phyloP scores from a whole-genome alignment of 352 stramenopile species.

The Blastocystis sp. region DNA sequence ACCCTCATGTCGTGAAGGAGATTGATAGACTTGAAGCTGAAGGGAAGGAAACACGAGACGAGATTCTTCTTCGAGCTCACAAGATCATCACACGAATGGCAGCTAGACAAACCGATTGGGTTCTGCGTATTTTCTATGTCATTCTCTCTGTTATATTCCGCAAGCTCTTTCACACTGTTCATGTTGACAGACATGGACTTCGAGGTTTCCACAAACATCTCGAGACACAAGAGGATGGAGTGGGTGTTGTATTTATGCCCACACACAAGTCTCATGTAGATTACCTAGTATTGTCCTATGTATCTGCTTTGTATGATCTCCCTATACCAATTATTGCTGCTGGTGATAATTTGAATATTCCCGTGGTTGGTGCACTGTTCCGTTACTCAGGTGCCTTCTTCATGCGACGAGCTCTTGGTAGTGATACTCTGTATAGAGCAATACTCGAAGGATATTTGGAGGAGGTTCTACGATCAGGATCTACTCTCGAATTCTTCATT shows the following conservation, averaged over 20 bases:
- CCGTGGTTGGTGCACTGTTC: slow-evolving; percentile 74
- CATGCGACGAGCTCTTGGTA: slow-evolving; percentile 70
- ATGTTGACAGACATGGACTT: slow-evolving; percentile 45
- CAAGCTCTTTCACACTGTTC: slow-evolving; percentile 7
- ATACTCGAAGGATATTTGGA: slow-evolving; percentile 77
- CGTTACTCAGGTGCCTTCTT: slow-evolving; percentile 79
- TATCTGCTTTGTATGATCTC: slow-evolving; percentile 79
- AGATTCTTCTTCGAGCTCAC: neutral
- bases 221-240: slow-evolving; percentile 67
- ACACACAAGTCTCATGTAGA: slow-evolving; percentile 81
- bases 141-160: slow-evolving; percentile 60
- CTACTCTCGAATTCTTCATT: slow-evolving; percentile 79
- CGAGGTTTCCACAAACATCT: slow-evolving; percentile 68
- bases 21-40: slow-evolving; percentile 33
- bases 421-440: slow-evolving; percentile 61
- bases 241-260: slow-evolving; percentile 75
- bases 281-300: slow-evolving; percentile 80
- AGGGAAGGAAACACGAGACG: neutral
- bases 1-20: slow-evolving; percentile 46
- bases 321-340: slow-evolving; percentile 74
- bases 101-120: slow-evolving; percentile 21
- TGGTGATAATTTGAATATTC: slow-evolving; percentile 78
- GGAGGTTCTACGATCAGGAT: slow-evolving; percentile 73
- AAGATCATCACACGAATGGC: slow-evolving; percentile 43
- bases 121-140: slow-evolving; percentile 58